Percentiles rank a stretch among this genome's conserved stretches.
phyloP scores from a whole-genome alignment of 345 rosid species.

The Eucalyptus tenuipes region DNA sequence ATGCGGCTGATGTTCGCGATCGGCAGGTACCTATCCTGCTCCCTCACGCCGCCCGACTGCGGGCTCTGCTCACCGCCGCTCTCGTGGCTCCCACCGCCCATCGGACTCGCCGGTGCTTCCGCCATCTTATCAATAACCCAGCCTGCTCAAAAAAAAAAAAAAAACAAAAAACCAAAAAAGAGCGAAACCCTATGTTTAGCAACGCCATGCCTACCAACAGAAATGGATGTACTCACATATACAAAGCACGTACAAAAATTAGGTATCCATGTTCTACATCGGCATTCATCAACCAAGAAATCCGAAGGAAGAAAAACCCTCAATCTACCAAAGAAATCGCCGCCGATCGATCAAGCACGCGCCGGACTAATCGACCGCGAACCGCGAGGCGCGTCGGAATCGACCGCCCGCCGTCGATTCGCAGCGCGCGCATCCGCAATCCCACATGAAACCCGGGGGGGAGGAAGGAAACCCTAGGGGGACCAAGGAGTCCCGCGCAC shows the following conservation, averaged over 20 bases:
- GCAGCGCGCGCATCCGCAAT: neutral
- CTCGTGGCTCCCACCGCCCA: conserved; percentile 17
- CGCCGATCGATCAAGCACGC: neutral
- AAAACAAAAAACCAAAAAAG: neutral
- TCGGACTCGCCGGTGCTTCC: conserved; percentile 54
- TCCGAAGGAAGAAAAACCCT: neutral
- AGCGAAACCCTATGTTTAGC: neutral
- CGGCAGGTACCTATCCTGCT: conserved; percentile 89
- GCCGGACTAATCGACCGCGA: neutral
- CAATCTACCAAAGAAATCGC: neutral
- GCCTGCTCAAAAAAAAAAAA: neutral
- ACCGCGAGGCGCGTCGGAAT: neutral
- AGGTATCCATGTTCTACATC: neutral
- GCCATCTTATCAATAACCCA: conserved; percentile 12
- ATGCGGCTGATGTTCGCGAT: conserved; percentile 94
- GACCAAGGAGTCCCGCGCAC: neutral
- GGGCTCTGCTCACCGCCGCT: conserved; percentile 92
- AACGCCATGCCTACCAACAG: neutral
- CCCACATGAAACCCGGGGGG: neutral
- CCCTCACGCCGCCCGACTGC: conserved; percentile 48
- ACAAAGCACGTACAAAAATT: neutral
- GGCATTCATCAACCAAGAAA: neutral
- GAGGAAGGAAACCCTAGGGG: neutral
- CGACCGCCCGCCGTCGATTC: neutral
- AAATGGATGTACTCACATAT: neutral